Base-by-base conservation (phyloP, 805 yeast species). In the Candida qinlingensis region DNA sequence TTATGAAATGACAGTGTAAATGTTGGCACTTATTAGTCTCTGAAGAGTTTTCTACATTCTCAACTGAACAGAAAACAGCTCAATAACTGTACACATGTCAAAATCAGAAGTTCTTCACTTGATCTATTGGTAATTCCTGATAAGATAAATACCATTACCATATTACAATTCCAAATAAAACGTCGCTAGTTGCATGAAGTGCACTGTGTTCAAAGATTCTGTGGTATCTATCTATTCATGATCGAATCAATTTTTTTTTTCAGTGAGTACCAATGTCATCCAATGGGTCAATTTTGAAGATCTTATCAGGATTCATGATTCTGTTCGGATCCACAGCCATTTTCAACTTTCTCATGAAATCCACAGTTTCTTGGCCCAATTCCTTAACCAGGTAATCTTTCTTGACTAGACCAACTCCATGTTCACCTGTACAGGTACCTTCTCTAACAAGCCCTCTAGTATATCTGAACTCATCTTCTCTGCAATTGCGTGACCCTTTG, bases 341-440 rank as follows among this genome's bases (percentile, higher is more conserved):
- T 59, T 86, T 86, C 44, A 86, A 63, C 40, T 74, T 75, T 57
- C 91, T 74, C 94, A 86, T 86, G 42, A 81, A 61, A 56, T 77
- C 79, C 19, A 86, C 73, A 0, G 91, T 75, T 3, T 76, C 81
- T 4, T 70, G 68, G 1, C 90, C 92, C 35, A 86, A 65, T 62
- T 86, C 94, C 49, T 69, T 66, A 33, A 72, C 69, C 34, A 86
- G 63, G 48, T 73, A 78, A 31, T 74, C 74, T 50, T 88, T 65
- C 60, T 86, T 86, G 35, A 89, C 88, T 36, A 81, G 70, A 3
- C 94, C 94, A 39, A 86, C 76, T 3, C 94, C 94, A 59, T 86
- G 94, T 59, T 86, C 94, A 27, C 94, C 38, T 8, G 38, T n/a
- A 36, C 38, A 36, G 2, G 38, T 36, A 8, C 38, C 38, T 13